phyloP scores from a whole-genome alignment of 257 asterid genomes.

The Vinca minor region DNA sequence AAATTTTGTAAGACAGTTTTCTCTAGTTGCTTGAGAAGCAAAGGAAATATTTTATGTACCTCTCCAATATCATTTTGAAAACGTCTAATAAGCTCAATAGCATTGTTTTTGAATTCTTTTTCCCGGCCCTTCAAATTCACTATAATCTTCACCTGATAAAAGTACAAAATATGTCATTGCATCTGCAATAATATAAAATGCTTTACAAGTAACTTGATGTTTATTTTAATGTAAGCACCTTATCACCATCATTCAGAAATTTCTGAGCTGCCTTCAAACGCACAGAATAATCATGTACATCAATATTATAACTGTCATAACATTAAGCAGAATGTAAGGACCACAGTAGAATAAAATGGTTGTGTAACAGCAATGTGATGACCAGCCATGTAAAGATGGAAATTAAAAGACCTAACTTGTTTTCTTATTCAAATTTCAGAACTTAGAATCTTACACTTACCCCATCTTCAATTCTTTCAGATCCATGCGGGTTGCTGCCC shows the following conservation, averaged over 20 bases:
- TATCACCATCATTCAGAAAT: constrained; percentile 85
- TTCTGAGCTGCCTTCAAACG: constrained; percentile 88
- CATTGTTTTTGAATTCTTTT: constrained; percentile 76
- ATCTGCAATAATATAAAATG: constrained; percentile 9
- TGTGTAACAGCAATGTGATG: background rate
- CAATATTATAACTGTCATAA: constrained; percentile 80
- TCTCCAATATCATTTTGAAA: constrained; percentile 84
- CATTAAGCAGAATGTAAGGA: constrained; percentile 9
- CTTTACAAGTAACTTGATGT: constrained; percentile 9
- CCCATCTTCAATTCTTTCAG: constrained; percentile 99
- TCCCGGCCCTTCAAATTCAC: constrained; percentile 94
- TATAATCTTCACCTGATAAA: constrained; percentile 75
- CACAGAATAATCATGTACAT: constrained; percentile 87
- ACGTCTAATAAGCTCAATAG: constrained; percentile 76
- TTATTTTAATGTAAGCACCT: constrained; percentile 34
- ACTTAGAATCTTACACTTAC: constrained; percentile 41
- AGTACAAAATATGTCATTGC: constrained; percentile 11
- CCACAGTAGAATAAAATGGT: background rate
- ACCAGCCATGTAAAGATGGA: background rate
- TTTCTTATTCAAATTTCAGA: background rate
- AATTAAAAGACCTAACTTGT: background rate
- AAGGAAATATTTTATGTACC: constrained; percentile 29
- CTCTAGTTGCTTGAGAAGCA: background rate
- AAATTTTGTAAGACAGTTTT: background rate
- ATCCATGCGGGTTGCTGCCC: constrained; percentile 86